Evolutionary conservation across 192 early-diverging fungal genomes (phyloP), one percentile per base, ranked within the genome.

Genomic region (Diversispora epigaea): DNA sequence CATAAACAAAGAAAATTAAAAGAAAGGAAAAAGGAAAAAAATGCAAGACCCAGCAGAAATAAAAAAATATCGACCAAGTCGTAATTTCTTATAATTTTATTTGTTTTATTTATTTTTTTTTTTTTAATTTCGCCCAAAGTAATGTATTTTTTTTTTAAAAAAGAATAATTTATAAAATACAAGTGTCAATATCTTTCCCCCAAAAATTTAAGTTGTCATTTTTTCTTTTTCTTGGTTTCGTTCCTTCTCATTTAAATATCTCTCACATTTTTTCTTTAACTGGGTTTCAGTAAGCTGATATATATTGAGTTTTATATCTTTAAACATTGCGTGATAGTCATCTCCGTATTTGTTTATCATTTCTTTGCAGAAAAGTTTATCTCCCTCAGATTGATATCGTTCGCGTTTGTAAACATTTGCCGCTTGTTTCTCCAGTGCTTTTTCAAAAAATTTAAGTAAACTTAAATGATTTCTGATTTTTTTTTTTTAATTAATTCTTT

Each of bases 321-420:
- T 86, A 71, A 91, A 91, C 92, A 93, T 93, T 54, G 89, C 89
- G 12, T 89, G 78, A 72, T 92, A 93, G 65, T 93, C 83, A 54
- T 89, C 82, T 0, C 90, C 91, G 61, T 93, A 90, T 78, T 87
- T 89, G n/a, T 86, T 85, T 17, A 92, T 81, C 80, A 90, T 76
- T 22, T 82, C 76, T 56, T 87, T 84, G 4, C 90, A 71, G 82
- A 82, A 89, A 7, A 77, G 80, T 43, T 83, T 64, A 75, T 91
- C 88, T n/a, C 85, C 84, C 10, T 83, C 79, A 3, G 88, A 85
- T 69, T 88, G 80, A 77, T 84, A 81, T 67, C 80, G 78, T 68
- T 88, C 85, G 19, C 64, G 64, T 15, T 81, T 77, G 40, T 80
- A 58, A 21, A 68, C 80, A 65, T 83, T 84, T 3, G 83, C 83